phyloP scores from a whole-genome alignment of 768 basidiomycete genomes.

The Clavulina sp. region DNA sequence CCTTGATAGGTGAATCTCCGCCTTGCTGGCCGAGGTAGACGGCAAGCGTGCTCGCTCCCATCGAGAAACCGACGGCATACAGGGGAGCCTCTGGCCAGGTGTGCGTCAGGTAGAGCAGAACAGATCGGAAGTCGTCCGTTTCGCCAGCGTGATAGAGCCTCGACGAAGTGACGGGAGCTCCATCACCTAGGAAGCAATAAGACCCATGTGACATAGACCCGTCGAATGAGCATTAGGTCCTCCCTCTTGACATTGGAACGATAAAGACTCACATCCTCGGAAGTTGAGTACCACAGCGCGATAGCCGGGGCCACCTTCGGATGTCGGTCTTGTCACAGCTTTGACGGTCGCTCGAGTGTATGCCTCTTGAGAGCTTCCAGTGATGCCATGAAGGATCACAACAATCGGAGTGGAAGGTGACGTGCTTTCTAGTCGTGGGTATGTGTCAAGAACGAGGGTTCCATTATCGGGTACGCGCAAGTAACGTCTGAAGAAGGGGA shows the following conservation, averaged over 20 bases:
- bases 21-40: slow-evolving; percentile 81
- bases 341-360: slow-evolving; percentile 75
- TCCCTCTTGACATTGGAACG: neutral
- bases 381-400: slow-evolving; percentile 27
- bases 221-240: neutral
- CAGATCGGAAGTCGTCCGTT: slow-evolving; percentile 77
- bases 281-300: slow-evolving; percentile 84
- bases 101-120: slow-evolving; percentile 55
- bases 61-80: slow-evolving; percentile 82
- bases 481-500: neutral
- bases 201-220: neutral
- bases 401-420: slow-evolving; percentile 21
- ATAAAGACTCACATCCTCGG: slow-evolving; percentile 42
- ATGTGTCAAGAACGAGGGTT: neutral
- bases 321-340: slow-evolving; percentile 47
- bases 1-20: slow-evolving; percentile 54
- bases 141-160: slow-evolving; percentile 51
- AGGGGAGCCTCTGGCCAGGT: slow-evolving; percentile 65
- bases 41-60: slow-evolving; percentile 83
- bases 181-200: slow-evolving; percentile 26
- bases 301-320: slow-evolving; percentile 73
- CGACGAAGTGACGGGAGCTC: slow-evolving; percentile 61
- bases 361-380: slow-evolving; percentile 32
- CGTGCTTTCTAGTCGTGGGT: neutral
- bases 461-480: neutral